Evolutionary conservation across 192 early-diverging fungal species (phyloP).

Genomic region (Podila horticola): DNA sequence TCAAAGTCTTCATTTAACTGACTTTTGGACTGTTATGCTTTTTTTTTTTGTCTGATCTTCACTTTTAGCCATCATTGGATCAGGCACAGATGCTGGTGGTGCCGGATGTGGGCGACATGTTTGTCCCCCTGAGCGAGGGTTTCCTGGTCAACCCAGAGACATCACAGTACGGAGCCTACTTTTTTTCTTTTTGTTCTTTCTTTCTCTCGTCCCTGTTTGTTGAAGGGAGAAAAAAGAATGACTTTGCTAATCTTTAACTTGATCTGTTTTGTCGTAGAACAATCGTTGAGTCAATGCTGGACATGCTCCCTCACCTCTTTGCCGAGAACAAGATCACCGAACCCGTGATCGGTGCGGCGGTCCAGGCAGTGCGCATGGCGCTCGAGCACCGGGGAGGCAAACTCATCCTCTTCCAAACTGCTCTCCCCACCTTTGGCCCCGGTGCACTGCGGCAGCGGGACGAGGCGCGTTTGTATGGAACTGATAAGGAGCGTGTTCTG

Average conservation of each 20-base stretch:
- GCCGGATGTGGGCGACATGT: conserved; percentile 90
- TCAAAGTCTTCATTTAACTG: not conserved
- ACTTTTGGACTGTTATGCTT: not conserved
- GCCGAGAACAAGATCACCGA: conserved; percentile 78
- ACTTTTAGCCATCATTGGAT: conserved; percentile 73
- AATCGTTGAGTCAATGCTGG: conserved; percentile 84
- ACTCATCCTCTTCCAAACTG: conserved; percentile 85
- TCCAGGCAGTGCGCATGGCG: conserved; percentile 77
- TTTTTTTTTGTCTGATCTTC: not conserved
- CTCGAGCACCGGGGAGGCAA: conserved; percentile 90
- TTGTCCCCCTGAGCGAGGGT: conserved; percentile 93
- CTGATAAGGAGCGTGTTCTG: conserved; percentile 90
- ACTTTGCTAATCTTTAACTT: not conserved
- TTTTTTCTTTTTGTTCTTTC: conserved; percentile 22
- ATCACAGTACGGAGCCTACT: conserved; percentile 62
- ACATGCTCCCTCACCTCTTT: conserved; percentile 85
- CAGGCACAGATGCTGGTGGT: conserved; percentile 96
- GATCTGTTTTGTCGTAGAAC: conserved; percentile 51
- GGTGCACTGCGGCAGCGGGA: conserved; percentile 88
- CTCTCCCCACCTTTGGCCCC: conserved; percentile 88
- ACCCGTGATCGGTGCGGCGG: conserved; percentile 82
- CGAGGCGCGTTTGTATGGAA: conserved; percentile 88
- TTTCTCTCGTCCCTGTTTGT: not conserved
- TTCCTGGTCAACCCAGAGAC: conserved; percentile 89
- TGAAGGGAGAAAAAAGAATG: too few relatives aligned